A percentile compares a stretch with the other conserved stretches of the same genome.
phyloP scores from a whole-genome alignment of 208 protist genomes.

The Leishmania tropica region DNA sequence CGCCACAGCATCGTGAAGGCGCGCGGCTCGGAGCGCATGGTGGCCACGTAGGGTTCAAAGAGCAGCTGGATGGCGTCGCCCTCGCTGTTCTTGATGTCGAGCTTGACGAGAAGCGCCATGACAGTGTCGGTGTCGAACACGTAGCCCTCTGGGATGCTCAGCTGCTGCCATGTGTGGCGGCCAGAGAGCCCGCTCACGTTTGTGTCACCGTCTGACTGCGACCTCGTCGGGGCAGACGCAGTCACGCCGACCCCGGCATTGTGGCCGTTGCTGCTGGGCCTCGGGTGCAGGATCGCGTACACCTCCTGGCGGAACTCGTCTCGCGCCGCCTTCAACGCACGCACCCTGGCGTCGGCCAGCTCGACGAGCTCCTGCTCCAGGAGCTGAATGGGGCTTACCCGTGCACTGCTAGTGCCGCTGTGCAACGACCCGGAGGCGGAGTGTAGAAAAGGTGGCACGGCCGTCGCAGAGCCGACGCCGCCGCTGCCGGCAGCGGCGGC shows the following conservation, averaged over 20 bases:
- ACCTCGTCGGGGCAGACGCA: not conserved
- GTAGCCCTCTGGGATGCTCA: conserved; percentile 32
- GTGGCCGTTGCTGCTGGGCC: not conserved
- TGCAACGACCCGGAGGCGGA: not conserved
- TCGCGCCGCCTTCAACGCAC: conserved; percentile 25
- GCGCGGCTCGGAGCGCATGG: conserved; percentile 52
- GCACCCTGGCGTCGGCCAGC: conserved; percentile 26
- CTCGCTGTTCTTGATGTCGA: conserved; percentile 36
- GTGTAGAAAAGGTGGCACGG: not conserved
- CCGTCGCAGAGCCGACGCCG: not conserved
- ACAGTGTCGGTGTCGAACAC: conserved; percentile 35
- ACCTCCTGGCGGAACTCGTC: conserved; percentile 30
- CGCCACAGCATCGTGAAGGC: conserved; percentile 79
- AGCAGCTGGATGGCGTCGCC: conserved; percentile 39
- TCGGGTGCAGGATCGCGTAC: conserved; percentile 14
- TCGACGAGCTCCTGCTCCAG: conserved; percentile 46
- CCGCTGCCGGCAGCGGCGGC: not conserved
- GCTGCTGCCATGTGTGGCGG: conserved; percentile 21
- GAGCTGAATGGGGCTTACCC: conserved; percentile 19
- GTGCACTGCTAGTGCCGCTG: not conserved
- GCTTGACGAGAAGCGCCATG: conserved; percentile 32
- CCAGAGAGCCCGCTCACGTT: not conserved
- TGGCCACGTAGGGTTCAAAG: conserved; percentile 64
- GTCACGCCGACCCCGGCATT: not conserved
- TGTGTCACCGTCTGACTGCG: not conserved